Base-by-base conservation (phyloP, 805 yeast species). In the Scheffersomyces stipitis region DNA sequence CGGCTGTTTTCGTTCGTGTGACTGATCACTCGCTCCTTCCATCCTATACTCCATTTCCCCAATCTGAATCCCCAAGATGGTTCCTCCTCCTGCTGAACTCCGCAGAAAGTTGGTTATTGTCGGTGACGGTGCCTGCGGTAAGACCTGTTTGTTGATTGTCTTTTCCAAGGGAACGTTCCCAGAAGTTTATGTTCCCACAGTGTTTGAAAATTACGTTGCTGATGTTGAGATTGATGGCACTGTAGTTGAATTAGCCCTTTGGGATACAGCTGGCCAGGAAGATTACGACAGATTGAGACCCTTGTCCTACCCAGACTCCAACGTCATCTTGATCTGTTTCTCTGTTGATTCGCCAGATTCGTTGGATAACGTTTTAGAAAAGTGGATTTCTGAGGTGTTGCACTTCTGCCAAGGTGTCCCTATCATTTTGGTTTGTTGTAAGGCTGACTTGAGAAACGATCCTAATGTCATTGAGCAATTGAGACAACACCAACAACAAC, bases 371-470 rank as follows among this genome's bases (percentile, higher is more conserved):
- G 96, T 89, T 47, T 91, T 87, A 70, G 96, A 88, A 68, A 89
- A 88, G 71, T 89, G 96, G 96, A 86, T 87, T 55, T 81, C 93
- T 31, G 96, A 89, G 69, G 96, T 89, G 35, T 66, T 85, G 59
- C 96, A 88, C 64, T 88, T 88, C 78, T 89, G 96, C 69, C 95
- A 83, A 56, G 93, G 91, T 62, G 89, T 88, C 37, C 96, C 96
- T 56, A 86, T 88, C 62, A 84, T 89, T 51, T 73, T 89, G 39
- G 96, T 88, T 52, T 96, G 96, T 52, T 87, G 96, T 73, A 89
- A 89, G 71, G 78, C 79, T 50, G 96, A 89, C 70, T 75, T 89
- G 58, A 83, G 96, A 71, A 77, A 83, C 60, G 95, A 88, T 62
- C 81, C 80, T 42, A 73, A 76, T 56, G 83, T 90, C 30, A 79